Evolutionary conservation across 2,329 filamentous ascomycete genomes (phyloP), one percentile per base, ranked within the genome.

Genomic region (Tympanopsis confertula): DNA sequence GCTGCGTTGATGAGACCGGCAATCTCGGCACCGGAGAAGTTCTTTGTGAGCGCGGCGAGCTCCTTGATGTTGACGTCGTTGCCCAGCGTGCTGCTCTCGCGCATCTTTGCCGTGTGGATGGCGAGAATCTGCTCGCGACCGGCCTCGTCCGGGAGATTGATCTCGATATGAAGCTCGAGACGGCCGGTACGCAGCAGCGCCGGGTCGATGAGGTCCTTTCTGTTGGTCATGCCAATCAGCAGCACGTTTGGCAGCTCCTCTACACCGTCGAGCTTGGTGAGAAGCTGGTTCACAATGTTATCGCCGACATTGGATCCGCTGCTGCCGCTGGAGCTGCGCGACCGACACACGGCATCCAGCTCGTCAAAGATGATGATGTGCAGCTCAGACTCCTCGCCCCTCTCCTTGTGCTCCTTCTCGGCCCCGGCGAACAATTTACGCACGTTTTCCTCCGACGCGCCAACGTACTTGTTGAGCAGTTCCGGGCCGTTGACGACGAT

Each of bases 361-460:
- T 85, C 80, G 50, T 85, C 80, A 46, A 85, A 85, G 47, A 85
- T 85, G 57, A 85, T 85, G 47, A 85, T 84, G 50, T 85, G 81
- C 13, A 85, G 67, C n/a, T 74, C 80, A 52, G 77, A 82, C 51
- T 84, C 80, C 39, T 84, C 80, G 4, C 78, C 80, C 50, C n/a
- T 85, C 51, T 84, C 78, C 49, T 82, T 84, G 51, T 83, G 82
- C 48, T 85, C 80, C 52, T 83, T 82, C 56, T 85, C 81, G 20
- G 80, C 80, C 55, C 85, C 80, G 17, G 76, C 79, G 47, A 85
- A 85, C n/a, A 85, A 66, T 55, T 84, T 85, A 44, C 80, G 67
- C 42, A 85, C 80, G 46, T 85, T 85, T 56, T 85, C 80, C 59
- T 85, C 80, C 0, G 79, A 84, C 50, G 82, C 77, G 52, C 80